A percentile compares a stretch with the other conserved stretches of the same genome.
phyloP scores from a whole-genome alignment of 441 rosid genomes.

The Breynia disticha region DNA sequence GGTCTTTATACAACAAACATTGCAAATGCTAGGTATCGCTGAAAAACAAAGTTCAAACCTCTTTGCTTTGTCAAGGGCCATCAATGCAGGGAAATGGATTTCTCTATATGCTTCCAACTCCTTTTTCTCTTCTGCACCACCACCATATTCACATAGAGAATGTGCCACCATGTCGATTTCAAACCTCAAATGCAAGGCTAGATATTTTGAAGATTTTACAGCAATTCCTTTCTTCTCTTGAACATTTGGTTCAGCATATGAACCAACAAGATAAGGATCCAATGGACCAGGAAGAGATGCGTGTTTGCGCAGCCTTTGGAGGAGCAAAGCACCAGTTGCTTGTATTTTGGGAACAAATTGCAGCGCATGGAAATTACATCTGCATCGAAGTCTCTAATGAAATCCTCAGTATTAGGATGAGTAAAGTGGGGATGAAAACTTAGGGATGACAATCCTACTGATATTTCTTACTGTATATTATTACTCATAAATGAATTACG shows the following conservation, averaged over 20 bases:
- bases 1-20: neutral
- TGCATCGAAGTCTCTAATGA: slow-evolving; percentile 96
- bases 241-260: slow-evolving; percentile 38
- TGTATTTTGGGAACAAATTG: slow-evolving; percentile 76
- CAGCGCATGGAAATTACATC: slow-evolving; percentile 91
- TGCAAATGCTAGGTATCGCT: neutral
- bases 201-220: slow-evolving; percentile 55
- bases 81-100: slow-evolving; percentile 78
- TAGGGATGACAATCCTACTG: slow-evolving; percentile 10
- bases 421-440: slow-evolving; percentile 14
- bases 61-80: slow-evolving; percentile 44
- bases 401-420: slow-evolving; percentile 37
- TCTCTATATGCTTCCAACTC: slow-evolving; percentile 79
- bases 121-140: slow-evolving; percentile 63
- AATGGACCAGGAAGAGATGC: slow-evolving; percentile 46
- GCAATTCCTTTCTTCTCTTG: slow-evolving; percentile 29
- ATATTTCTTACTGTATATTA: slow-evolving; percentile 6
- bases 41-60: slow-evolving; percentile 31
- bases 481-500: slow-evolving; percentile 7
- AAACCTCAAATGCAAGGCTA: slow-evolving; percentile 82
- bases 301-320: slow-evolving; percentile 53
- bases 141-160: slow-evolving; percentile 90
- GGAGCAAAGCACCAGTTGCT: slow-evolving; percentile 69
- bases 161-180: slow-evolving; percentile 99
- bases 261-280: slow-evolving; percentile 69